These are phyloP conservation scores for Cyclotella cryptica DNA, from an alignment of 108 stramenopile genomes.

Conservation along the genomic window DNA sequence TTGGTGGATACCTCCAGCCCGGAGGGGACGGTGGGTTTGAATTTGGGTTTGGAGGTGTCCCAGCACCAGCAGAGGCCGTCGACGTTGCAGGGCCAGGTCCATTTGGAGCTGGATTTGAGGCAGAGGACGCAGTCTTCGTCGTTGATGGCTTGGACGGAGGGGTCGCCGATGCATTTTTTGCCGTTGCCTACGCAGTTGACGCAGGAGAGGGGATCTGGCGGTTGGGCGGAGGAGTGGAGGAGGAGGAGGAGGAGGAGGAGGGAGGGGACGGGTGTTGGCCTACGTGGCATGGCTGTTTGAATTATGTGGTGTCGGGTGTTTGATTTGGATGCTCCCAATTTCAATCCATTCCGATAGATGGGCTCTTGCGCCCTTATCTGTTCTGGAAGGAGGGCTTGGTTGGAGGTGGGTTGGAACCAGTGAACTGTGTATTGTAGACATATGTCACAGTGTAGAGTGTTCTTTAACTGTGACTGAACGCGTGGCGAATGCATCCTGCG, in stretches of 20 bases:
- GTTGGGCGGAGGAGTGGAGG: slow-evolving; percentile 5
- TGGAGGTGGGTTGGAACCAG: too few relatives aligned
- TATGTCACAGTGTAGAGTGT: too few relatives aligned
- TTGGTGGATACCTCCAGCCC: slow-evolving; percentile 25
- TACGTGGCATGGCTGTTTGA: background rate
- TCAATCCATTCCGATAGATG: too few relatives aligned
- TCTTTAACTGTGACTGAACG: too few relatives aligned
- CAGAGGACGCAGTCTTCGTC: slow-evolving; percentile 44
- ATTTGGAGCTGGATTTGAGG: slow-evolving; percentile 35
- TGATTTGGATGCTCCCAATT: background rate
- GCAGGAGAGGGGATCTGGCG: slow-evolving; percentile 27
- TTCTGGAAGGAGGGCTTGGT: too few relatives aligned
- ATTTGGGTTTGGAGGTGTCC: slow-evolving; percentile 45
- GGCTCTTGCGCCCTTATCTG: too few relatives aligned
- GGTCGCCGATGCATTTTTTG: slow-evolving; percentile 45
- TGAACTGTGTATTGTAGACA: too few relatives aligned
- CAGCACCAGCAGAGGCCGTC: slow-evolving; percentile 52
- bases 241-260: background rate
- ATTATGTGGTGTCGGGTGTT: background rate
- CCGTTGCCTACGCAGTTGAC: slow-evolving; percentile 36
- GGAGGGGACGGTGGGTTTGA: slow-evolving; percentile 37
- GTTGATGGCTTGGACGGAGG: slow-evolving; percentile 33
- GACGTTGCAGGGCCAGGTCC: slow-evolving; percentile 48
- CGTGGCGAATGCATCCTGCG: too few relatives aligned
- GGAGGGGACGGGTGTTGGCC: background rate